phyloP scores from a whole-genome alignment of 768 basidiomycete species.

The Suillus alpinus region DNA sequence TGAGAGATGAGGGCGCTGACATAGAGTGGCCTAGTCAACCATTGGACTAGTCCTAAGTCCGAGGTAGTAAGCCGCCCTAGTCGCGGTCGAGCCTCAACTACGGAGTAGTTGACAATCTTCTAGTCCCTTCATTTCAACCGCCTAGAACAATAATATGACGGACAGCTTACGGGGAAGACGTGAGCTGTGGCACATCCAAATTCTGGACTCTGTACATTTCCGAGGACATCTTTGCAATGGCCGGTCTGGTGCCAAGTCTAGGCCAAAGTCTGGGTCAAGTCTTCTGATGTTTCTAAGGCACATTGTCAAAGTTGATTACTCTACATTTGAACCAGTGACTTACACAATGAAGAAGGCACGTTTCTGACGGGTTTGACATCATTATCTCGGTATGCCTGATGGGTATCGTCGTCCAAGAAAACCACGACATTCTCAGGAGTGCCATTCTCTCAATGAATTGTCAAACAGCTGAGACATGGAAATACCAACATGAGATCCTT shows the following conservation, averaged over 20 bases:
- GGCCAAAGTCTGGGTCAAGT: neutral
- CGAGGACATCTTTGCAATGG: neutral
- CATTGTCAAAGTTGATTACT: neutral
- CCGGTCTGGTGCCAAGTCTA: neutral
- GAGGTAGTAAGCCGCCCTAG: neutral
- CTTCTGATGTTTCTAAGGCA: neutral
- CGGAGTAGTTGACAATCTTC: neutral
- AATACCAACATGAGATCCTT: slow-evolving; percentile 70
- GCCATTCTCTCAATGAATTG: slow-evolving; percentile 32
- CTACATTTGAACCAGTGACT: too few relatives aligned
- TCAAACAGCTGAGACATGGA: slow-evolving; percentile 55
- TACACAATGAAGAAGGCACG: too few relatives aligned
- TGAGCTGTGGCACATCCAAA: neutral
- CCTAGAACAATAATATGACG: neutral
- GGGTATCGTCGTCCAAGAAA: slow-evolving; percentile 74
- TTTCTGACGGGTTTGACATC: neutral
- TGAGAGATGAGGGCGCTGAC: neutral
- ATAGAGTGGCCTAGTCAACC: neutral
- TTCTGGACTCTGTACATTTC: neutral
- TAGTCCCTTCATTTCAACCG: neutral
- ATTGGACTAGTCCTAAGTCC: neutral
- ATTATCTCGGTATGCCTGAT: slow-evolving; percentile 52
- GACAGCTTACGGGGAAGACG: neutral
- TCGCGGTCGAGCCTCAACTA: neutral
- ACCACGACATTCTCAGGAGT: slow-evolving; percentile 36